These are phyloP conservation scores for Aspergillus proliferans DNA, from an alignment of 2,329 filamentous ascomycete species.

Conservation along the genomic window DNA sequence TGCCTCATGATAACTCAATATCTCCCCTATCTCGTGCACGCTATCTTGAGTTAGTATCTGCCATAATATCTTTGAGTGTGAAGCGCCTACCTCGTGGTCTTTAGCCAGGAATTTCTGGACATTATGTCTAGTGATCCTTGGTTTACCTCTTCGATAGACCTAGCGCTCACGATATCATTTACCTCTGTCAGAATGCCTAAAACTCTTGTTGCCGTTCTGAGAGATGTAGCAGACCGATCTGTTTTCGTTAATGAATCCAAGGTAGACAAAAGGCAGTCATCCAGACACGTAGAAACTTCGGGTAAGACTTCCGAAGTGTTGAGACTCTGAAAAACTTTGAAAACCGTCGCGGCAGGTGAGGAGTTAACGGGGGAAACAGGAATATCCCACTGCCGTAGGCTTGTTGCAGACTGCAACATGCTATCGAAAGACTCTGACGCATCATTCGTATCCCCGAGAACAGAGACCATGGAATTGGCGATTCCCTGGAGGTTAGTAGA, in stretches of 20 bases:
- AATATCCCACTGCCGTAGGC: slow-evolving; percentile 87
- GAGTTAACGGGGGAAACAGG: slow-evolving; percentile 60
- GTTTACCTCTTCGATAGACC: slow-evolving; percentile 55
- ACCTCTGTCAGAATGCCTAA: slow-evolving; percentile 75
- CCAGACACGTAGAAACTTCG: slow-evolving; percentile 52
- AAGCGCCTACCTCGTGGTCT: slow-evolving; percentile 62
- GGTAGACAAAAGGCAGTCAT: slow-evolving; percentile 52
- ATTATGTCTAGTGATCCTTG: slow-evolving; percentile 59
- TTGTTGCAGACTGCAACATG: slow-evolving; percentile 72
- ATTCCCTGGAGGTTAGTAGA: slow-evolving; percentile 78
- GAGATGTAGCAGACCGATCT: slow-evolving; percentile 34
- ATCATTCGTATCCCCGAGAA: slow-evolving; percentile 48
- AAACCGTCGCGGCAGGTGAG: slow-evolving; percentile 64
- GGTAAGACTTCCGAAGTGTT: slow-evolving; percentile 57
- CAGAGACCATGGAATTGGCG: slow-evolving; percentile 70
- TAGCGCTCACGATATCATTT: slow-evolving; percentile 65
- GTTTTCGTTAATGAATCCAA: slow-evolving; percentile 35
- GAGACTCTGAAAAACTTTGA: slow-evolving; percentile 74
- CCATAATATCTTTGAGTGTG: background rate
- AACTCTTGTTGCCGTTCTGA: slow-evolving; percentile 55
- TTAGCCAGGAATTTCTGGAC: slow-evolving; percentile 69
- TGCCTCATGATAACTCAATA: slow-evolving; percentile 77
- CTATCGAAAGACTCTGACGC: slow-evolving; percentile 54
- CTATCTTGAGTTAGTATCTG: slow-evolving; percentile 23
- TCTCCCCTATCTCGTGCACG: slow-evolving; percentile 62